Conservation (phyloP, 1,139 yeast species). For the Taphrina confusa region DNA sequence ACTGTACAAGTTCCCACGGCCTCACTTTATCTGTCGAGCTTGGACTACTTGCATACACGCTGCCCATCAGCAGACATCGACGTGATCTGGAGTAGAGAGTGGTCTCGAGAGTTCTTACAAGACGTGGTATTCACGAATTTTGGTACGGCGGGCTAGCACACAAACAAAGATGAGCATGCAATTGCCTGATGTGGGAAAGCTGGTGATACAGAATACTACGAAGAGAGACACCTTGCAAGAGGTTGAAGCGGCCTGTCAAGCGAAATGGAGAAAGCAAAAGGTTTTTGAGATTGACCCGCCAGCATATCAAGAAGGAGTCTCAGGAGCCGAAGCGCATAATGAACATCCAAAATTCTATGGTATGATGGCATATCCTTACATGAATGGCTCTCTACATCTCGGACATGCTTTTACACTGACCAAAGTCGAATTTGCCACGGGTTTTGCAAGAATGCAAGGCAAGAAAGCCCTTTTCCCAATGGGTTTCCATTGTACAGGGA, state of each 20-base stretch:
- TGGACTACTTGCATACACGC: too few species aligned
- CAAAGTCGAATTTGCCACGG: slow-evolving; percentile 89
- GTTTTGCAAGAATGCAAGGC: slow-evolving; percentile 94
- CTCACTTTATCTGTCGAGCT: too few species aligned
- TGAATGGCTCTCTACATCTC: slow-evolving; percentile 98
- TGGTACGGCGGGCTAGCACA: background rate
- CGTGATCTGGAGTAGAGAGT: too few species aligned
- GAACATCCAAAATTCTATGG: slow-evolving; percentile 84
- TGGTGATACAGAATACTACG: slow-evolving; percentile 41
- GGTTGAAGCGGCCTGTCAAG: slow-evolving; percentile 86
- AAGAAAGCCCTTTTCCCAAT: slow-evolving; percentile 90
- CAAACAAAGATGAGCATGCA: slow-evolving; percentile 25
- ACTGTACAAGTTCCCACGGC: background rate
- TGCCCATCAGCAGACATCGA: too few species aligned
- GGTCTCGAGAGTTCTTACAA: too few species aligned
- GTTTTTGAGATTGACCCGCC: slow-evolving; percentile 90
- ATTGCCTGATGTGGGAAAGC: slow-evolving; percentile 28
- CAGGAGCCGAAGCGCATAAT: slow-evolving; percentile 60
- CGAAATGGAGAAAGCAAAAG: slow-evolving; percentile 81
- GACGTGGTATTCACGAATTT: slow-evolving; percentile 8
- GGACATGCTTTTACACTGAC: slow-evolving; percentile 96
- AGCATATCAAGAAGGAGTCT: slow-evolving; percentile 49
- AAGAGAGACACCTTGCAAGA: slow-evolving; percentile 83
- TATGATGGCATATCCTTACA: slow-evolving; percentile 97
- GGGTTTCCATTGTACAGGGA: slow-evolving; percentile 99